These are phyloP conservation scores for Arthrobotrys entomopaga DNA, from an alignment of 2,329 filamentous ascomycete genomes.

Conservation along the genomic window DNA sequence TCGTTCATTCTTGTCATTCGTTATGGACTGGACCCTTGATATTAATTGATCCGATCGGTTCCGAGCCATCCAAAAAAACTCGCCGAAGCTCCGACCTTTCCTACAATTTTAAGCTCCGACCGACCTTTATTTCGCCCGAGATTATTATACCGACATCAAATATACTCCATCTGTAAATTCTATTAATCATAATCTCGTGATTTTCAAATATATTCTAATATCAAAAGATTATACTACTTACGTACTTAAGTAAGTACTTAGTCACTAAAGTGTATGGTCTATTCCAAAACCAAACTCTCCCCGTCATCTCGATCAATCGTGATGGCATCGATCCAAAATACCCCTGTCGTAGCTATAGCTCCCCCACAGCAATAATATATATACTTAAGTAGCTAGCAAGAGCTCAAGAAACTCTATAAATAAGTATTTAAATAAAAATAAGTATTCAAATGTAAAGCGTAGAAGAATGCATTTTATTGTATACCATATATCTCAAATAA, in stretches of 20 bases:
- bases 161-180: too few relatives aligned
- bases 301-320: constrained; percentile 63
- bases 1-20: too few relatives aligned
- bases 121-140: too few relatives aligned
- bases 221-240: too few relatives aligned
- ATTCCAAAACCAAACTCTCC: constrained; percentile 67
- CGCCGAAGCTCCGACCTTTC: constrained; percentile 9
- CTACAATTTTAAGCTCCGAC: neutral
- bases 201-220: too few relatives aligned
- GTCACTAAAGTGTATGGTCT: neutral
- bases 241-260: too few relatives aligned
- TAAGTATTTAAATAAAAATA: neutral
- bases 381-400: neutral
- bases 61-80: constrained; percentile 14
- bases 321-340: constrained; percentile 27
- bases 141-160: too few relatives aligned
- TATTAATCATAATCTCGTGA: too few relatives aligned
- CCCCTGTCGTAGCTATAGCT: neutral
- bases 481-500: constrained; percentile 4
- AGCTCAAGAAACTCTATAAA: neutral
- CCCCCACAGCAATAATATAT: neutral
- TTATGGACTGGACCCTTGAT: neutral
- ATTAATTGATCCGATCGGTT: neutral
- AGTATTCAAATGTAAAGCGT: neutral
- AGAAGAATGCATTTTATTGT: neutral